Evolutionary conservation across 495 filamentous ascomycete species (phyloP).

Genomic region (Parathielavia hyrcaniae): DNA sequence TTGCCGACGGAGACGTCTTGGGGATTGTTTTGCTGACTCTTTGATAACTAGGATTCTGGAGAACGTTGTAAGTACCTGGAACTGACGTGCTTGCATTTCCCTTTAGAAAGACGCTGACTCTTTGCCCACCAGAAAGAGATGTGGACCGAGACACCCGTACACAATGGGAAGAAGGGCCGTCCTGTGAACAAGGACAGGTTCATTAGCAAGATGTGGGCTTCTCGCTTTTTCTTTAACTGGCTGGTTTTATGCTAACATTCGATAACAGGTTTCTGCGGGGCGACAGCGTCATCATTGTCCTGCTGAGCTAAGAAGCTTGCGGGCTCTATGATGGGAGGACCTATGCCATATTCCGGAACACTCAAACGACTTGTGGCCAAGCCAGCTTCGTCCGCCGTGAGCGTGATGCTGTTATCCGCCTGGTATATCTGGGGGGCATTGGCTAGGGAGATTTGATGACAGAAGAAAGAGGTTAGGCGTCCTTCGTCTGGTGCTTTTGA

Average conservation of each 20-base stretch:
- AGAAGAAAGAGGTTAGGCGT: constrained; percentile 15
- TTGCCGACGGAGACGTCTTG: neutral
- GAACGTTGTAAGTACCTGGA: constrained; percentile 27
- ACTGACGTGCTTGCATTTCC: too few relatives aligned
- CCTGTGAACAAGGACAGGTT: constrained; percentile 97
- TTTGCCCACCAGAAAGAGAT: constrained; percentile 66
- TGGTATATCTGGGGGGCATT: neutral
- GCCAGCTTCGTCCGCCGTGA: neutral
- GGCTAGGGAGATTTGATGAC: neutral
- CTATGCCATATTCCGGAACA: neutral
- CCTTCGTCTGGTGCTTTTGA: constrained; percentile 5
- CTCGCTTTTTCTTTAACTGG: neutral
- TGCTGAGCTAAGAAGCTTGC: constrained; percentile 58
- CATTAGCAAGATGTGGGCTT: constrained; percentile 89
- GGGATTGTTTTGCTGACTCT: constrained; percentile 8
- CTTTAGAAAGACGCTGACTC: constrained; percentile 5
- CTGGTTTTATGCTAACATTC: neutral
- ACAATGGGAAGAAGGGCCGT: constrained; percentile 74
- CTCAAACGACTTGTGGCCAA: neutral
- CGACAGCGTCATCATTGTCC: constrained; percentile 87
- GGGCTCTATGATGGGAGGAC: neutral
- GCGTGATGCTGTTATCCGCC: neutral
- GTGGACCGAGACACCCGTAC: constrained; percentile 89
- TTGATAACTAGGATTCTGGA: constrained; percentile 26
- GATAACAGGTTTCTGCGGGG: constrained; percentile 76